These are phyloP conservation scores for Ganoderma leucocontextum DNA, from an alignment of 1,284 basidiomycete species.

Conservation along the genomic window DNA sequence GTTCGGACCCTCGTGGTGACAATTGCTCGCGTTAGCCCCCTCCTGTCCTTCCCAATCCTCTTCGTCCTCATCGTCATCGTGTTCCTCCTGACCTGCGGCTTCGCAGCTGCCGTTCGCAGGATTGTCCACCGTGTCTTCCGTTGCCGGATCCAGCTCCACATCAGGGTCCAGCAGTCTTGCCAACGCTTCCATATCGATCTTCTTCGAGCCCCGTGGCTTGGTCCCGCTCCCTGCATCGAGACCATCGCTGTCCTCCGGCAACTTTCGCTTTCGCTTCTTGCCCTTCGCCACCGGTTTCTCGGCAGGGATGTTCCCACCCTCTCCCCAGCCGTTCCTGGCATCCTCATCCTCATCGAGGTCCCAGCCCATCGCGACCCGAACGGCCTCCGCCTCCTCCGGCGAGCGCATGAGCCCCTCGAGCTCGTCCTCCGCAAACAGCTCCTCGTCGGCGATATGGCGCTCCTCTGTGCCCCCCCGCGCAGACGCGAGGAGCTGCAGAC, in stretches of 20 bases:
- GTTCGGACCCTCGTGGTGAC: background rate
- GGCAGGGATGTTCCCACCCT: background rate
- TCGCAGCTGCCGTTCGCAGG: conserved; percentile 16
- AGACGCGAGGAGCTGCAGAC: conserved; percentile 65
- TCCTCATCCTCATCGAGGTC: conserved; percentile 20
- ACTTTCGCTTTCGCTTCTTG: conserved; percentile 25
- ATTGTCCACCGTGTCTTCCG: background rate
- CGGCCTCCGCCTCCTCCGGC: conserved; percentile 44
- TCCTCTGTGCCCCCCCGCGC: conserved; percentile 59
- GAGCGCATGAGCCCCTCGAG: conserved; percentile 50
- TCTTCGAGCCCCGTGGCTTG: conserved; percentile 37
- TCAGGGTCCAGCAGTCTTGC: conserved; percentile 43
- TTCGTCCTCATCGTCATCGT: conserved; percentile 24
- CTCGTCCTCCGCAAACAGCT: conserved; percentile 53
- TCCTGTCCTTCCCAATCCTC: conserved; percentile 7
- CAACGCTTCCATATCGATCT: conserved; percentile 50
- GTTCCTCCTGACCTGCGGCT: conserved; percentile 12
- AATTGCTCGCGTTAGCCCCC: background rate
- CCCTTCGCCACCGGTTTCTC: conserved; percentile 2
- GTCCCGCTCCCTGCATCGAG: conserved; percentile 12
- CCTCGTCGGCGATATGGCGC: conserved; percentile 49
- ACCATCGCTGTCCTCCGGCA: conserved; percentile 5
- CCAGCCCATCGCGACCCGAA: conserved; percentile 48
- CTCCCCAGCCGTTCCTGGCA: conserved; percentile 4
- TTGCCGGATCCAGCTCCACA: conserved; percentile 15